Percentiles rank a stretch among this genome's conserved stretches.
Conservation (phyloP, 192 early-diverging fungal genomes). For the Linderina pennispora region DNA sequence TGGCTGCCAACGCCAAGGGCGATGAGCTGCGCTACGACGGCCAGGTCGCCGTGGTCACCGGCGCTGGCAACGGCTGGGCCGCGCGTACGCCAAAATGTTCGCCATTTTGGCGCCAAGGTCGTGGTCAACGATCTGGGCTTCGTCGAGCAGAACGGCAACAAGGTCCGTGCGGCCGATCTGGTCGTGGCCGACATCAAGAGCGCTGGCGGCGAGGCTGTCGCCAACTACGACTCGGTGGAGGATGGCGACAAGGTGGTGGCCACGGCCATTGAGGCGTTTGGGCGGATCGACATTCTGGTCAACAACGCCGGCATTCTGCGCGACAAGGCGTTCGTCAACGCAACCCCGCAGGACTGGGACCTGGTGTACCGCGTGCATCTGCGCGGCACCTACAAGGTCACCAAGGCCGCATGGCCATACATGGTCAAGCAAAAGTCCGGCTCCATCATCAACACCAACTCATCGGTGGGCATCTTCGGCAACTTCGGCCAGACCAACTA, state of each 20-base stretch:
- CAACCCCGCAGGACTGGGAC: slow-evolving; percentile 94
- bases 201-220: slow-evolving; percentile 84
- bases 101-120: slow-evolving; percentile 81
- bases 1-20: slow-evolving; percentile 55
- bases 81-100: slow-evolving; percentile 81
- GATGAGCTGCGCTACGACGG: slow-evolving; percentile 64
- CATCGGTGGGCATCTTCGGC: slow-evolving; percentile 91
- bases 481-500: slow-evolving; percentile 97
- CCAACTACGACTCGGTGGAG: slow-evolving; percentile 92
- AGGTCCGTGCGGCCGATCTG: slow-evolving; percentile 53
- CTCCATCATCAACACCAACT: slow-evolving; percentile 91
- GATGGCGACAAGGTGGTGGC: slow-evolving; percentile 93
- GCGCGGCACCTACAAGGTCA: slow-evolving; percentile 90
- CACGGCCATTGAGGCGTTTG: slow-evolving; percentile 82
- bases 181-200: slow-evolving; percentile 80
- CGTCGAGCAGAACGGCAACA: slow-evolving; percentile 37
- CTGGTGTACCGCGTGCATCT: slow-evolving; percentile 86
- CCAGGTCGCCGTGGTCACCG: slow-evolving; percentile 83
- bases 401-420: slow-evolving; percentile 94
- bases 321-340: slow-evolving; percentile 88
- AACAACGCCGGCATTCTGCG: slow-evolving; percentile 98
- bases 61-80: slow-evolving; percentile 86
- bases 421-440: slow-evolving; percentile 93
- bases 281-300: slow-evolving; percentile 75
- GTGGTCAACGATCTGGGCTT: slow-evolving; percentile 91